These are phyloP conservation scores for Santalum album DNA, from an alignment of 164 flowering plant species.

Conservation along the genomic window DNA sequence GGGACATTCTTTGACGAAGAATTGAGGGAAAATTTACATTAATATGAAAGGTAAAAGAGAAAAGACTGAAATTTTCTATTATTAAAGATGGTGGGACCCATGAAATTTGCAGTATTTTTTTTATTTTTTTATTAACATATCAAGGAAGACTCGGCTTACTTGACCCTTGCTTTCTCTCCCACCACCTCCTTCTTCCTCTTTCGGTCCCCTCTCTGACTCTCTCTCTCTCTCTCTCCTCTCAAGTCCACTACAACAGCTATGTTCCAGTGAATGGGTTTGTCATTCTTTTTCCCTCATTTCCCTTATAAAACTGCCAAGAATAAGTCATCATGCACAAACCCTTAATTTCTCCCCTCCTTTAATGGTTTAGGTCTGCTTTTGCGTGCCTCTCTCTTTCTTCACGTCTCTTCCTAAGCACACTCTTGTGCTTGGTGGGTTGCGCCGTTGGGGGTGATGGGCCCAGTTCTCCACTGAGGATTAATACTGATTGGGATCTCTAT, in stretches of 20 bases:
- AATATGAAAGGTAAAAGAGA: too few species aligned
- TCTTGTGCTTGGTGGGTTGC: constrained; percentile 43
- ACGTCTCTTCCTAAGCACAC: constrained; percentile 19
- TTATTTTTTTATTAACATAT: too few species aligned
- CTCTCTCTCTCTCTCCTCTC: constrained; percentile 4
- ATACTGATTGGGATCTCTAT: constrained; percentile 15
- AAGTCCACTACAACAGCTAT: constrained; percentile 17
- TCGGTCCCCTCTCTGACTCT: not conserved
- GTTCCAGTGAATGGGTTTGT: constrained; percentile 13
- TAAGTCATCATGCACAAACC: too few species aligned
- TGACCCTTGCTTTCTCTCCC: too few species aligned
- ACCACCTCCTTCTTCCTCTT: too few species aligned
- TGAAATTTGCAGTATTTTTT: too few species aligned
- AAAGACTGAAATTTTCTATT: too few species aligned
- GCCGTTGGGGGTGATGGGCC: constrained; percentile 35
- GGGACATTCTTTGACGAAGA: too few species aligned
- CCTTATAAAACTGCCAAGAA: too few species aligned
- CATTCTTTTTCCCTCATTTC: not conserved
- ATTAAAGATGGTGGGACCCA: too few species aligned
- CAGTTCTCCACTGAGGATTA: constrained; percentile 28
- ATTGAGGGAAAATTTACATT: too few species aligned
- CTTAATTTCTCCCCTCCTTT: constrained; percentile 11
- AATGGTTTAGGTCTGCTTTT: constrained; percentile 36
- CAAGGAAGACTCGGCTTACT: not conserved
- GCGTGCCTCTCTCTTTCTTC: not conserved